Conservation (phyloP, 257 asterid genomes). For the Solanum rostratum region DNA sequence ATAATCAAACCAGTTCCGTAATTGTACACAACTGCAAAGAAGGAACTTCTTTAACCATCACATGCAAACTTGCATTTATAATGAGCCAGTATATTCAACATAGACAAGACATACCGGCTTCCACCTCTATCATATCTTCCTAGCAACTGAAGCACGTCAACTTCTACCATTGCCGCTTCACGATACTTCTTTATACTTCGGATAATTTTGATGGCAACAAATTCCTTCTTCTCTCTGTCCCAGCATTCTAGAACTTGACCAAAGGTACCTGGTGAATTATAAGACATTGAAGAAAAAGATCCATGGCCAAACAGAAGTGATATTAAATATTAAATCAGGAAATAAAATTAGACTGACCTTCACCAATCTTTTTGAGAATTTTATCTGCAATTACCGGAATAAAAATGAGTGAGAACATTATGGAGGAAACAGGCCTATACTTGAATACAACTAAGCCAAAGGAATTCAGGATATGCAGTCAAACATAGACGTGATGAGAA, state of each 20-base stretch:
- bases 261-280: conserved; percentile 29
- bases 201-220: conserved; percentile 40
- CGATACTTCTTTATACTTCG: conserved; percentile 46
- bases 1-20: conserved; percentile 58
- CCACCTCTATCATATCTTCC: conserved; percentile 42
- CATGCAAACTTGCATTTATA: neutral
- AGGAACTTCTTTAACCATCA: conserved; percentile 30
- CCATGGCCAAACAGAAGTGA: neutral
- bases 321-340: neutral
- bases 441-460: neutral
- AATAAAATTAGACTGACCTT: conserved; percentile 22
- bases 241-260: conserved; percentile 52
- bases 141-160: conserved; percentile 45
- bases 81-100: neutral
- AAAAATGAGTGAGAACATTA: conserved; percentile 7
- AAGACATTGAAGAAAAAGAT: neutral
- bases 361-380: conserved; percentile 40
- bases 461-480: neutral
- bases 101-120: conserved; percentile 27
- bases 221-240: conserved; percentile 34
- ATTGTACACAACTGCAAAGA: conserved; percentile 55
- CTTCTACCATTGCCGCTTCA: conserved; percentile 43
- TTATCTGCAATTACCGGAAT: conserved; percentile 31
- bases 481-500: neutral
- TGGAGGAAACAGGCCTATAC: neutral